Base-by-base conservation (phyloP, 1,139 yeast genomes). In the Hansenula sp. region DNA sequence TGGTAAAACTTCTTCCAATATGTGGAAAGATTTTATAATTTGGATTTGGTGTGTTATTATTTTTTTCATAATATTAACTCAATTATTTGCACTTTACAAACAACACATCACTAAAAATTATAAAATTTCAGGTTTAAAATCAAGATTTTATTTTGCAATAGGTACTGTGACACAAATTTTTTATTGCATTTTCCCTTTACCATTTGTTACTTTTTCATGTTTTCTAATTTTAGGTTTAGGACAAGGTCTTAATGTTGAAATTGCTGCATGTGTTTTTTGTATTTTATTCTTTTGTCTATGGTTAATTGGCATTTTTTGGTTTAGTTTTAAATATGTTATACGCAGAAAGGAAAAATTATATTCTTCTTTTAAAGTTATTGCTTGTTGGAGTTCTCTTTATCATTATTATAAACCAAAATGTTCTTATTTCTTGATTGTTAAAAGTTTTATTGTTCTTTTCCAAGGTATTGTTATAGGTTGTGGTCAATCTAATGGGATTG, bases 301-400 rank as follows among this genome's bases (percentile, higher is more conserved):
- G 51, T 18, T 52, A 9, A 17, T 32, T 2, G 40, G 51, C 10
- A 36, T 54, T 3, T 7, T 55, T 0, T 70, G 50, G 46, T 75
- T 74, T 46, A 50, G 62, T 2, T 54, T 62, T 44, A 55, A 39
- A 25, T 57, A 50, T 37, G 40, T 56, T 10, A 35, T 56, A 32
- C 21, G 38, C 10, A 29, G 20, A 21, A 46, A 36, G 30, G 46
- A 47, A 17, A 60, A 60, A 44, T 51, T 77, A 5, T 77, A 75
- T 50, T 69, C 78, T 2, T 73, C 78, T 2, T 62, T 74, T 40
- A 69, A 63, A 43, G 60, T 69, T 3, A 68, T 76, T 36, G 60
- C 75, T 40, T 45, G 68, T 2, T 77, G 80, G 79, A 67, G 73
- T 4, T 62, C 62, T 37, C 54, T 65, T 21, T 77, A 75, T 52